Evolutionary conservation across 1,139 yeast genomes (phyloP), one percentile per base, ranked within the genome.

Genomic region (Yamadazyma membranifaciens): DNA sequence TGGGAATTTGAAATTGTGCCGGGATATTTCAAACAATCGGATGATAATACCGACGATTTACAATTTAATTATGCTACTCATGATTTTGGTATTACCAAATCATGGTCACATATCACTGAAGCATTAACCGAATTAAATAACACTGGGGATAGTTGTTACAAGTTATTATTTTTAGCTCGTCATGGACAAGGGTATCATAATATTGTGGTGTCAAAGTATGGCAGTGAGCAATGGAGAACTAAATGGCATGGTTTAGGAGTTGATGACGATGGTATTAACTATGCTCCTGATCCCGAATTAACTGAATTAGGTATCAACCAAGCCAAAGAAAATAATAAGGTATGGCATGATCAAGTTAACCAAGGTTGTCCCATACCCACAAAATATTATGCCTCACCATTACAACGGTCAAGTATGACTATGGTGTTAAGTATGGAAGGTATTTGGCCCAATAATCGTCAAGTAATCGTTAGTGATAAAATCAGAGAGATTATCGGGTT

Each of bases 161-260:
- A 83, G 56, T 56, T 84, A 34, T 49, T 84, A 6, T 76, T 80
- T 44, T 65, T 83, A 40, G 89, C 87, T 1, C 68, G 95, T 42
- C 94, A 86, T 53, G 94, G 94, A 9, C 87, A 86, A 59, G 94
- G 94, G 0, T 79, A 71, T 60, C 92, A 85, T 54, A 86, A 86
- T 50, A 63, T 73, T 13, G 84, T 82, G 2, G 77, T 78, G 32
- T 62, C 60, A 30, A 73, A 75, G 45, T 83, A 81, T 55, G 84
- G 88, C 11, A 57, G 69, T 31, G 62, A 66, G 9, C 78, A 62
- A 28, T 84, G 91, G 92, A 74, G 78, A 52, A 57, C 57, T 1
- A 73, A 81, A 47, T 83, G 86, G 86, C 72, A 84, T 17, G 65
- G 63, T 42, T 49, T 75, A 34, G 73, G 73, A 3, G 74, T 77